These are phyloP conservation scores for Saccharomycopsis guyanensis DNA, from an alignment of 805 yeast species.

Conservation along the genomic window DNA sequence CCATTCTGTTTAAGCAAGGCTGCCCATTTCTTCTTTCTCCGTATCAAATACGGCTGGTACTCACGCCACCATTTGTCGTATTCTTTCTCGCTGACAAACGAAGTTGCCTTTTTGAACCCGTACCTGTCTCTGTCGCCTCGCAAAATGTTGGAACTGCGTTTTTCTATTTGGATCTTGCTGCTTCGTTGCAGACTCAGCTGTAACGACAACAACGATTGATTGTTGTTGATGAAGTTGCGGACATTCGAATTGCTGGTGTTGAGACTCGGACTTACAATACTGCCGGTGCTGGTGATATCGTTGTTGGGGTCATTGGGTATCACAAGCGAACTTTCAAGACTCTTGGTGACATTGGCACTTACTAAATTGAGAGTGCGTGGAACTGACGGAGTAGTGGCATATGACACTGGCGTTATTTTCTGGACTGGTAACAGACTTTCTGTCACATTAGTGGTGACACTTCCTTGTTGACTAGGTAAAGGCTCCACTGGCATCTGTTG, in stretches of 20 bases:
- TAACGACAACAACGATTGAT: slow-evolving; percentile 1
- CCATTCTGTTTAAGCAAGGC: slow-evolving; percentile 61
- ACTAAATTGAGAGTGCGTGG: background rate
- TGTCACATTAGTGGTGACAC: too few relatives aligned
- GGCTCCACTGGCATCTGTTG: too few relatives aligned
- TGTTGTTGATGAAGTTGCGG: slow-evolving; percentile 7
- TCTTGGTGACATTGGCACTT: background rate
- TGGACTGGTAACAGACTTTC: too few relatives aligned
- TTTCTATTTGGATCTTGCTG: slow-evolving; percentile 1
- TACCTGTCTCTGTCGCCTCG: slow-evolving; percentile 55
- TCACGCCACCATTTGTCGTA: slow-evolving; percentile 72
- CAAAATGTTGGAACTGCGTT: background rate
- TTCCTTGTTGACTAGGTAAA: too few relatives aligned
- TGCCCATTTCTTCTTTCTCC: slow-evolving; percentile 75
- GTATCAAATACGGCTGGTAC: slow-evolving; percentile 54
- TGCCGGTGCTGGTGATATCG: background rate
- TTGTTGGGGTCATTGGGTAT: background rate
- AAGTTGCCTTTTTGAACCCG: slow-evolving; percentile 72
- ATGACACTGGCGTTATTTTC: too few relatives aligned
- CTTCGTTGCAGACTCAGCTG: background rate
- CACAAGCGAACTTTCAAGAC: background rate
- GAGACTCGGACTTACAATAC: slow-evolving; percentile 1
- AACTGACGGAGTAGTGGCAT: slow-evolving; percentile 5
- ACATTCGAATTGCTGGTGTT: slow-evolving; percentile 3
- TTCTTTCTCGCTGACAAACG: slow-evolving; percentile 42